Evolutionary conservation across 192 early-diverging fungal species (phyloP).

Genomic region (Backusella luteola): DNA sequence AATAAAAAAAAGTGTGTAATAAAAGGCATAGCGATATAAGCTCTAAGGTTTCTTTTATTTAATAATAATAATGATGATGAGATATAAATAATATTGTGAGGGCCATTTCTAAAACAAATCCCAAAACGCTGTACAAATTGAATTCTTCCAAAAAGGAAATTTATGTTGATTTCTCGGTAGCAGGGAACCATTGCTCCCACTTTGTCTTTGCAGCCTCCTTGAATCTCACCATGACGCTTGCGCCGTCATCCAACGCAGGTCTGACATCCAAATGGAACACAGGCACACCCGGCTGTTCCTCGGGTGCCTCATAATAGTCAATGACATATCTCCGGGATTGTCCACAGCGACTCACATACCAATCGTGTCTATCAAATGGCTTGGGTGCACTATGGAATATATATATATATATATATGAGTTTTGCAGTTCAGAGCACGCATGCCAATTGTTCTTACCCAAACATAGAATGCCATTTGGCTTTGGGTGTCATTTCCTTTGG

Average conservation of each 20-base stretch:
- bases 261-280: constrained; percentile 93
- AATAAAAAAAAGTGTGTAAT: no score
- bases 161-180: constrained; percentile 11
- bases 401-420: constrained; percentile 15
- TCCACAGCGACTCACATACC: constrained; percentile 90
- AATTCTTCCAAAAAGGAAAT: background rate
- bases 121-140: background rate
- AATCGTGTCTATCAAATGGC: constrained; percentile 98
- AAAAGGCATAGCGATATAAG: no score
- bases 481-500: constrained; percentile 78
- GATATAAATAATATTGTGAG: no score
- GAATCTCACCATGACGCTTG: constrained; percentile 61
- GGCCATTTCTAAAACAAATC: no score
- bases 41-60: background rate
- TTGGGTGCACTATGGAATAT: constrained; percentile 50
- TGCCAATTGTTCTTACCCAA: constrained; percentile 50
- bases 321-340: constrained; percentile 93
- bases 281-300: constrained; percentile 67
- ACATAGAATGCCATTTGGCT: constrained; percentile 58
- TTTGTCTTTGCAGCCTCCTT: constrained; percentile 56
- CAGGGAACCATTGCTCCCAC: constrained; percentile 41
- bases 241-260: constrained; percentile 83
- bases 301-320: constrained; percentile 88
- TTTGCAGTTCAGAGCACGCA: no score
- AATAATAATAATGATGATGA: no score